Base-by-base conservation (phyloP, 305 asterid genomes). In the Stenogyne calaminthoides region DNA sequence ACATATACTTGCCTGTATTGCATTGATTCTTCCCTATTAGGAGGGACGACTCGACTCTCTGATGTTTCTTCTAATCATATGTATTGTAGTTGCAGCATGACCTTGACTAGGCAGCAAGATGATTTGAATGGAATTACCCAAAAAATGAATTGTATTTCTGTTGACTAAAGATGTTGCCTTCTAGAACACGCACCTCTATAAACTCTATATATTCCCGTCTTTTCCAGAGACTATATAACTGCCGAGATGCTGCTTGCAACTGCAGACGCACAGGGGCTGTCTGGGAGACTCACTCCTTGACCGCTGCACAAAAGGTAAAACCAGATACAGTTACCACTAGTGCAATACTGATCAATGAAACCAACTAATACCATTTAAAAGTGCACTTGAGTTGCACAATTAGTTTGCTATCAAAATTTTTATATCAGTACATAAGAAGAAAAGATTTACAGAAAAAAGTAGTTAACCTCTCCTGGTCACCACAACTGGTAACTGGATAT, bases 401-500 rank as follows among this genome's bases (percentile, higher is more conserved):
- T 25, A 25, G 29, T 25, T 40, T 40, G 47, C 47, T 40, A 10
- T 47, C 55, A 9, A 47, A 0, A 47, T 46, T n/a, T 36, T 5
- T 6, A 44, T 42, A 42, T 44, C 49, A 42, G 49, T 42, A 42
- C 3, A 56, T 3, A 54, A 60, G 14, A 19, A 40, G 39, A 52
- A 2, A 36, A 42, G 0, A 42, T 18, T 4, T 19, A 16, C 20
- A 64, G 5, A 39, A 69, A 44, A 64, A 80, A 42, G 37, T 12
- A 49, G 40, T 73, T 9, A 77, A 89, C 97, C 97, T 92, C 81
- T 88, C 91, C 68, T 82, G 90, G 52, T 87, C 91, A 47, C 80
- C 76, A 40, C 80, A 80, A 52, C 76, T 78, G 71, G 66, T 77
- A 22, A 73, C 77, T 8, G 82, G 66, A 74, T 71, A 65, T 72